phyloP scores from a whole-genome alignment of 805 yeast species.

The Ogataea methanolica region DNA sequence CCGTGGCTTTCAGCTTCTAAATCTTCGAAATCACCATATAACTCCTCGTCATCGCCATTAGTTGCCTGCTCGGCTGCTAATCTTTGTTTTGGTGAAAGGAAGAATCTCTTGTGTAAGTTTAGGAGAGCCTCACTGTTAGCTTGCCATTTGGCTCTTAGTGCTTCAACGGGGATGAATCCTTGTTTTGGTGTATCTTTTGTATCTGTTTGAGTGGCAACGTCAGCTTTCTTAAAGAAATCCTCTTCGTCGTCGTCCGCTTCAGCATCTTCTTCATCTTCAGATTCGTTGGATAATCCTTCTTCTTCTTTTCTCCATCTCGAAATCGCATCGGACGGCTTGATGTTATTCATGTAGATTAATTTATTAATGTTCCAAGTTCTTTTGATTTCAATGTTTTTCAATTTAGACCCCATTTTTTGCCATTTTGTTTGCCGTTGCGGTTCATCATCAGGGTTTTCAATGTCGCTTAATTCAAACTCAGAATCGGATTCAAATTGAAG shows the following conservation, averaged over 20 bases:
- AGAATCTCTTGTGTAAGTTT: slow-evolving; percentile 42
- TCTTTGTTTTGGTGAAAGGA: slow-evolving; percentile 47
- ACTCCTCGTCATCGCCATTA: slow-evolving; percentile 36
- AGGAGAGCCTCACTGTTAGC: slow-evolving; percentile 33
- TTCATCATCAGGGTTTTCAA: slow-evolving; percentile 35
- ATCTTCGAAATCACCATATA: slow-evolving; percentile 40
- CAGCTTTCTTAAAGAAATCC: slow-evolving; percentile 53
- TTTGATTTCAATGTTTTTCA: slow-evolving; percentile 46
- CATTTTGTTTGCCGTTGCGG: slow-evolving; percentile 30
- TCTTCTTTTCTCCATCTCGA: slow-evolving; percentile 64
- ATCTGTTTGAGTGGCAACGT: slow-evolving; percentile 19
- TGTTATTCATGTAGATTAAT: slow-evolving; percentile 71
- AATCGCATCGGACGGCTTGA: slow-evolving; percentile 69
- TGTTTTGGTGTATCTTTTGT: slow-evolving; percentile 32
- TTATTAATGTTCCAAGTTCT: slow-evolving; percentile 77
- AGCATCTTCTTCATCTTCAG: slow-evolving; percentile 39
- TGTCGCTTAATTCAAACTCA: slow-evolving; percentile 35
- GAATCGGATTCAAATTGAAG: slow-evolving; percentile 50
- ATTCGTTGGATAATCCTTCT: slow-evolving; percentile 37
- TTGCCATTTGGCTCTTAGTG: slow-evolving; percentile 42
- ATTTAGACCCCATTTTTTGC: slow-evolving; percentile 52
- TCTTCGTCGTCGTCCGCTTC: slow-evolving; percentile 46
- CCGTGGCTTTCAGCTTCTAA: slow-evolving; percentile 21
- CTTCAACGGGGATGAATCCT: slow-evolving; percentile 36
- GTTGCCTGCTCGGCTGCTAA: slow-evolving; percentile 28